phyloP scores from a whole-genome alignment of 768 basidiomycete species.

The Suillus discolor region DNA sequence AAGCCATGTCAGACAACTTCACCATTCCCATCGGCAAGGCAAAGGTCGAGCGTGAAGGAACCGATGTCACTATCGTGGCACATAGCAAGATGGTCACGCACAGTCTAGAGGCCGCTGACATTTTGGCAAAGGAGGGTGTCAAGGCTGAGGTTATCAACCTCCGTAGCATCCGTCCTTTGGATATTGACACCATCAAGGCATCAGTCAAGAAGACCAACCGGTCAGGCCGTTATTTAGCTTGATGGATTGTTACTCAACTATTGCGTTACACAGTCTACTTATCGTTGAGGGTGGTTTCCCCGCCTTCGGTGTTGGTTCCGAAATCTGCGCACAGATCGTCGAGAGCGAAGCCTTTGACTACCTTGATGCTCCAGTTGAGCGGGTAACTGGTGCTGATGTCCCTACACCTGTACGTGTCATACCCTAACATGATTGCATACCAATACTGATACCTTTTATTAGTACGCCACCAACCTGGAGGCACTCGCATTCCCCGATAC shows the following conservation, averaged over 20 bases:
- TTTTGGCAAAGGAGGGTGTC: constrained; percentile 93
- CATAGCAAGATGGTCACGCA: constrained; percentile 99
- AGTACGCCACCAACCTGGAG: constrained; percentile 94
- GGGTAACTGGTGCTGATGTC: constrained; percentile 95
- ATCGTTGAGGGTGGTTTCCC: constrained; percentile 99
- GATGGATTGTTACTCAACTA: constrained; percentile 7
- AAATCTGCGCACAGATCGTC: constrained; percentile 96
- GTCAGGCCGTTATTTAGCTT: constrained; percentile 40
- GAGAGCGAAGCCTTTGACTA: constrained; percentile 99
- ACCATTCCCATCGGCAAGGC: constrained; percentile 95
- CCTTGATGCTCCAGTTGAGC: constrained; percentile 97
- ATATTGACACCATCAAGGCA: constrained; percentile 95
- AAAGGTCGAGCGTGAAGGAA: constrained; percentile 92
- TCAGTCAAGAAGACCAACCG: constrained; percentile 99
- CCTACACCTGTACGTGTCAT: constrained; percentile 82
- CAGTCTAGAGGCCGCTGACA: constrained; percentile 91
- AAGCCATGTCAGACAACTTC: constrained; percentile 96
- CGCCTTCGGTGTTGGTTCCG: constrained; percentile 96
- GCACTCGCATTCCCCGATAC: constrained; percentile 93
- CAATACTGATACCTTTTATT: constrained; percentile 16
- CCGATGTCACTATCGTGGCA: constrained; percentile 93
- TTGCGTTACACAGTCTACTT: constrained; percentile 64
- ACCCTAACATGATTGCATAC: constrained; percentile 10
- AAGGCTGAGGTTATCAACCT: constrained; percentile 98
- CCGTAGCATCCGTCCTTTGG: constrained; percentile 92